Conservation (phyloP, 2,329 filamentous ascomycete genomes). For the Colletotrichum sansevieriae region DNA sequence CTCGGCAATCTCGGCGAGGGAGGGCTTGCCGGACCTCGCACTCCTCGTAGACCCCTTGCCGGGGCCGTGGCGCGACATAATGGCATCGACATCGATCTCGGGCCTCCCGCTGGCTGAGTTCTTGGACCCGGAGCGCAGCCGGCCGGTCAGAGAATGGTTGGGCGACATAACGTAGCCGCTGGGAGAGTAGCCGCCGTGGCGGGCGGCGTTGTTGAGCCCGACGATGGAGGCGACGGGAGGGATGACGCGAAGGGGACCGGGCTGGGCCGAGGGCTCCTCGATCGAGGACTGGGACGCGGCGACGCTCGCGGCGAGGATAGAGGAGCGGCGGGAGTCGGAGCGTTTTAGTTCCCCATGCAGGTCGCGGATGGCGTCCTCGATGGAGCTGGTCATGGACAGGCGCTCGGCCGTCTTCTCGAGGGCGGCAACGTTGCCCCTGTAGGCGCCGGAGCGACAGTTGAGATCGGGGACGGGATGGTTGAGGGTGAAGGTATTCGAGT, state of each 20-base stretch:
- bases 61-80: conserved; percentile 65
- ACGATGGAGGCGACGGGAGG: conserved; percentile 73
- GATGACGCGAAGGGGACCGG: conserved; percentile 55
- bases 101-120: conserved; percentile 55
- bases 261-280: conserved; percentile 44
- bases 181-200: conserved; percentile 78
- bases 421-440: conserved; percentile 76
- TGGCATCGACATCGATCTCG: conserved; percentile 57
- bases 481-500: conserved; percentile 59
- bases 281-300: conserved; percentile 44
- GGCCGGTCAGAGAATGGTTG: conserved; percentile 70
- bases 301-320: conserved; percentile 66
- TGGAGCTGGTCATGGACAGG: conserved; percentile 79
- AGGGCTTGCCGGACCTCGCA: conserved; percentile 63
- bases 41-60: conserved; percentile 68
- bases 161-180: conserved; percentile 77
- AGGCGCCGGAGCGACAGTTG: conserved; percentile 71
- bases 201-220: conserved; percentile 75
- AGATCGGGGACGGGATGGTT: conserved; percentile 73
- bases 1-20: conserved; percentile 69
- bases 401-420: conserved; percentile 82
- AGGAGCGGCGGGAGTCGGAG: conserved; percentile 75
- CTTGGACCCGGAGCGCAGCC: conserved; percentile 68
- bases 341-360: conserved; percentile 79
- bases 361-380: conserved; percentile 82